Conservation (phyloP, 2,329 filamentous ascomycete genomes). For the Colletotrichum falcatum region DNA sequence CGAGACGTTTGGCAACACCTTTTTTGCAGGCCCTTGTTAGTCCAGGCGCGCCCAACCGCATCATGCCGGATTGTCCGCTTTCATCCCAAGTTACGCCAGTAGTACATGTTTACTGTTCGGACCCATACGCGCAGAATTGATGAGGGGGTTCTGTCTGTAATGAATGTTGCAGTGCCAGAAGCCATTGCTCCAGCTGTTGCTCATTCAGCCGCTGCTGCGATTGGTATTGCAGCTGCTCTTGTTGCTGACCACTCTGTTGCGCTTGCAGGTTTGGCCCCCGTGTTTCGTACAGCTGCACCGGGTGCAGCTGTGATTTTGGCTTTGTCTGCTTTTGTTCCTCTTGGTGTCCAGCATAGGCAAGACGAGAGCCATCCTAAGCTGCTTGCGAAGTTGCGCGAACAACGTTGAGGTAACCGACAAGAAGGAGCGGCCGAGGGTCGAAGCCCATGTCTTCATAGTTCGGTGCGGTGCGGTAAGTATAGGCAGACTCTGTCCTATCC, state of each 20-base stretch:
- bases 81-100: background rate
- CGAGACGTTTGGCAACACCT: background rate
- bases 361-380: constrained; percentile 25
- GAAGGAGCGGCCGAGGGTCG: constrained; percentile 53
- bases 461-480: constrained; percentile 42
- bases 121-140: background rate
- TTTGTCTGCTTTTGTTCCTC: background rate
- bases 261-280: background rate
- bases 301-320: background rate
- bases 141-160: background rate
- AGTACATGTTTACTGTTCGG: background rate
- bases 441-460: constrained; percentile 58
- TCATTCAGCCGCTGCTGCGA: background rate
- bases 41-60: background rate
- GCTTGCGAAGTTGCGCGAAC: constrained; percentile 35
- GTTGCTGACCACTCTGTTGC: background rate
- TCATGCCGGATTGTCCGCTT: background rate
- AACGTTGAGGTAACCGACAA: constrained; percentile 52
- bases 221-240: background rate
- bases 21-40: background rate
- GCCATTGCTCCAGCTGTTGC: constrained; percentile 1
- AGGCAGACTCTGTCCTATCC: constrained; percentile 44
- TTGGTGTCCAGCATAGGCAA: constrained; percentile 7
- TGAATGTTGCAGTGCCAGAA: background rate
- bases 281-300: background rate